Percentiles rank a stretch among this genome's conserved stretches.
Evolutionary conservation across 228 moss, liverwort and hornwort genomes (phyloP).

Genomic region (Sphagnum fallax): DNA sequence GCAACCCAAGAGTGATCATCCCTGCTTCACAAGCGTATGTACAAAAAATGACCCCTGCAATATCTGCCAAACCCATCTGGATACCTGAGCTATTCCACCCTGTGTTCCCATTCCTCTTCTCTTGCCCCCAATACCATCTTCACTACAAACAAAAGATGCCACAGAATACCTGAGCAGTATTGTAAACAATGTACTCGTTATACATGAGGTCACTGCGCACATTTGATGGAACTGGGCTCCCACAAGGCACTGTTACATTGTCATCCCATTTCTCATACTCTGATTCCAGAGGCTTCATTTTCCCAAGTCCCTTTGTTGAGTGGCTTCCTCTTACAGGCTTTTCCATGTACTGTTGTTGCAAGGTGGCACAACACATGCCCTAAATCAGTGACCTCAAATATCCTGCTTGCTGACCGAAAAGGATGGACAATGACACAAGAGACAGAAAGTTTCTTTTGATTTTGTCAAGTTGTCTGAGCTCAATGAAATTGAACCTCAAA

Average conservation of each 20-base stretch:
- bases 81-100: no score
- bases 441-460: not conserved
- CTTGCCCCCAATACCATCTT: no score
- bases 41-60: no score
- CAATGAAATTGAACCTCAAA: no score
- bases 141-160: not conserved
- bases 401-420: no score
- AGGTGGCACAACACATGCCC: no score
- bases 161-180: conserved; percentile 69
- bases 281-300: conserved; percentile 52
- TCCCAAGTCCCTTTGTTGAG: conserved; percentile 83
- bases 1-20: not conserved
- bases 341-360: conserved; percentile 72
- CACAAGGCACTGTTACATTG: conserved; percentile 85
- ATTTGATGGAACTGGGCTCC: conserved; percentile 65
- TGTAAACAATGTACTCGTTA: conserved; percentile 96
- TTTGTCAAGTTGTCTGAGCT: no score
- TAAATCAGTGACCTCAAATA: no score
- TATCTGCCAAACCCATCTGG: no score
- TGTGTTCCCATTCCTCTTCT: no score
- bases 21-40: no score
- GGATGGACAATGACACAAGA: not conserved
- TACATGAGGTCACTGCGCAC: conserved; percentile 66
- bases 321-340: conserved; percentile 59
- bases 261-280: conserved; percentile 72